A percentile compares a stretch with the other conserved stretches of the same genome.
Conservation (phyloP, 306 rosid species). For the Pachyrhizus erosus region DNA sequence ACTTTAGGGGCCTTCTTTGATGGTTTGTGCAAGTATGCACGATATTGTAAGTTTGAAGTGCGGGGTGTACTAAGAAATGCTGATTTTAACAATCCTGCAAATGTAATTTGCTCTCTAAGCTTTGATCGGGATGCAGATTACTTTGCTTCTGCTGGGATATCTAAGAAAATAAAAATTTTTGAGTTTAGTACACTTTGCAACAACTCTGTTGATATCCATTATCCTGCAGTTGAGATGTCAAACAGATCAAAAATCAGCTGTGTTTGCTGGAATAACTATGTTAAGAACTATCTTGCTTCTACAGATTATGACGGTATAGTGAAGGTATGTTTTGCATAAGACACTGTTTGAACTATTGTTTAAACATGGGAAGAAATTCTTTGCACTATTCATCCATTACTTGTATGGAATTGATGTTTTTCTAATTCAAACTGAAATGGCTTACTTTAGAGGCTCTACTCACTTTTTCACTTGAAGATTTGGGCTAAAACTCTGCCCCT, state of each 20-base stretch:
- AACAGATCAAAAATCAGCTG: constrained; percentile 86
- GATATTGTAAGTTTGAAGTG: constrained; percentile 82
- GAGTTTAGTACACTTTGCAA: constrained; percentile 77
- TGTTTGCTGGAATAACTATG: constrained; percentile 94
- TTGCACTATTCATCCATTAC: constrained; percentile 36
- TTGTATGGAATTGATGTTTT: neutral
- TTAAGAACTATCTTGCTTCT: constrained; percentile 93
- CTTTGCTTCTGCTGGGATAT: constrained; percentile 94
- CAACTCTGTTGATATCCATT: constrained; percentile 85
- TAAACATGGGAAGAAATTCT: constrained; percentile 20
- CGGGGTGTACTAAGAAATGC: constrained; percentile 82
- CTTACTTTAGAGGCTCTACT: constrained; percentile 2
- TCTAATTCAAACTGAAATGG: constrained; percentile 22
- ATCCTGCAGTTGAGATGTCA: constrained; percentile 85
- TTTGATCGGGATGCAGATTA: constrained; percentile 93
- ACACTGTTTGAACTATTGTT: constrained; percentile 32
- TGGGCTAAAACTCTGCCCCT: neutral
- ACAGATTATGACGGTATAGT: constrained; percentile 89
- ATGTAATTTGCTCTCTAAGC: constrained; percentile 88
- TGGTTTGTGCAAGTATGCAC: constrained; percentile 95
- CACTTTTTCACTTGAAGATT: constrained; percentile 15
- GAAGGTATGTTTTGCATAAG: constrained; percentile 65
- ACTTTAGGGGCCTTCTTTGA: constrained; percentile 76
- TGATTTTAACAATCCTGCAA: constrained; percentile 77
- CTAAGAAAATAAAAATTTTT: constrained; percentile 86